Percentiles rank a stretch among this genome's conserved stretches.
These are phyloP conservation scores for Breviolum minutum DNA, from an alignment of 73 alveolate species.

Conservation along the genomic window DNA sequence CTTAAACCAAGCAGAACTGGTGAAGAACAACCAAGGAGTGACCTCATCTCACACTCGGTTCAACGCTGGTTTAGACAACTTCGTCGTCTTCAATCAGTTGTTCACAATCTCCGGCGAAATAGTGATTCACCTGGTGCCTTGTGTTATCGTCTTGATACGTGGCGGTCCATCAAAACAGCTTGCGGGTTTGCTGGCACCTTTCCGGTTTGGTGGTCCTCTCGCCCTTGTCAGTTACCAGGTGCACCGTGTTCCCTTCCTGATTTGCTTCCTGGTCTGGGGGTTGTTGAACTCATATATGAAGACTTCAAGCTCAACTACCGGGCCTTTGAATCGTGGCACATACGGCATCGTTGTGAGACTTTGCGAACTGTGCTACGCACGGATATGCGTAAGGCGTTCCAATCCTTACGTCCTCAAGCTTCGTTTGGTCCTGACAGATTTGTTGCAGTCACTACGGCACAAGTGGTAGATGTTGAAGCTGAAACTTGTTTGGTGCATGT, in stretches of 20 bases:
- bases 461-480: not conserved
- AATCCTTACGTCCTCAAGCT: not conserved
- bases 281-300: too few species aligned
- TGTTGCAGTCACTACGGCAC: not conserved
- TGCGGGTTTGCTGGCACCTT: not conserved
- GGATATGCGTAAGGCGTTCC: not conserved
- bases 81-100: not conserved
- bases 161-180: not conserved
- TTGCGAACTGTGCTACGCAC: not conserved
- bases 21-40: not conserved
- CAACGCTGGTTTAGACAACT: conserved; percentile 1
- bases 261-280: not conserved
- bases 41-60: not conserved
- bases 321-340: not conserved
- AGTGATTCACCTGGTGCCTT: not conserved
- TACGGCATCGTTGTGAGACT: not conserved
- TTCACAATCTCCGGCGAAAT: not conserved
- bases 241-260: not conserved
- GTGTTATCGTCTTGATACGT: not conserved
- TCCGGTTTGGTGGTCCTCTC: not conserved
- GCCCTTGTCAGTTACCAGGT: not conserved
- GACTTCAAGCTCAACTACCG: conserved; percentile 8
- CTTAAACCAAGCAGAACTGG: not conserved
- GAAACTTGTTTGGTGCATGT: not conserved
- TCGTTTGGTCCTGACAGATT: not conserved